phyloP scores from a whole-genome alignment of 495 filamentous ascomycete species.

The Penicillium pancosmium region DNA sequence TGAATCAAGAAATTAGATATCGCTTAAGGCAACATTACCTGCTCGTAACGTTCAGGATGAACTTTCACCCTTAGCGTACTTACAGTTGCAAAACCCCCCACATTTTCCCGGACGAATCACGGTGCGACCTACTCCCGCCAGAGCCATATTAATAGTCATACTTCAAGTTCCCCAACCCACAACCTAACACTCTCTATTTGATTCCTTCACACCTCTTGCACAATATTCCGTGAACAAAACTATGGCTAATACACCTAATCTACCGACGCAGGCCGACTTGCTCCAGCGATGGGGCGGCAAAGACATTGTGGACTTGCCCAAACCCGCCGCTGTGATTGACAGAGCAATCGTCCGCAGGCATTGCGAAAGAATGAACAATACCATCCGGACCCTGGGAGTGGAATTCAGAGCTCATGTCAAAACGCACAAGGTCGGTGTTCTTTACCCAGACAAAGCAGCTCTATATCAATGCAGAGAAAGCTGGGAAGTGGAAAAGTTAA shows the following conservation, averaged over 20 bases:
- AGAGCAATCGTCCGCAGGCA: conserved; percentile 66
- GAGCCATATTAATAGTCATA: too few relatives aligned
- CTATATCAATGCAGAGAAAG: background rate
- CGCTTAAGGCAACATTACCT: too few relatives aligned
- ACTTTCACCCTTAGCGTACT: too few relatives aligned
- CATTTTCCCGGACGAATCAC: too few relatives aligned
- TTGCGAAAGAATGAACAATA: conserved; percentile 73
- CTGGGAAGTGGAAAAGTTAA: background rate
- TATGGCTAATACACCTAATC: background rate
- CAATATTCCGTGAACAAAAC: background rate
- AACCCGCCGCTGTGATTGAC: conserved; percentile 73
- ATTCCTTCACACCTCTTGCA: background rate
- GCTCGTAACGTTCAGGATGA: too few relatives aligned
- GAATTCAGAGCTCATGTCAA: conserved; percentile 84
- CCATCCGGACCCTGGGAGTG: conserved; percentile 58
- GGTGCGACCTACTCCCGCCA: too few relatives aligned
- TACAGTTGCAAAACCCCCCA: too few relatives aligned
- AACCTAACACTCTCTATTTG: too few relatives aligned
- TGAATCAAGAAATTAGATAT: background rate
- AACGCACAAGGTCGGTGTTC: conserved; percentile 70
- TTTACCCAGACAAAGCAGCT: background rate
- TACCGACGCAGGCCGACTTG: conserved; percentile 32
- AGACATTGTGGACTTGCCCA: conserved; percentile 59
- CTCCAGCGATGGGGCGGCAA: conserved; percentile 61
- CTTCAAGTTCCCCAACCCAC: too few relatives aligned